phyloP scores from a whole-genome alignment of 2,329 filamentous ascomycete genomes.

The Aspergillaceae sp. region DNA sequence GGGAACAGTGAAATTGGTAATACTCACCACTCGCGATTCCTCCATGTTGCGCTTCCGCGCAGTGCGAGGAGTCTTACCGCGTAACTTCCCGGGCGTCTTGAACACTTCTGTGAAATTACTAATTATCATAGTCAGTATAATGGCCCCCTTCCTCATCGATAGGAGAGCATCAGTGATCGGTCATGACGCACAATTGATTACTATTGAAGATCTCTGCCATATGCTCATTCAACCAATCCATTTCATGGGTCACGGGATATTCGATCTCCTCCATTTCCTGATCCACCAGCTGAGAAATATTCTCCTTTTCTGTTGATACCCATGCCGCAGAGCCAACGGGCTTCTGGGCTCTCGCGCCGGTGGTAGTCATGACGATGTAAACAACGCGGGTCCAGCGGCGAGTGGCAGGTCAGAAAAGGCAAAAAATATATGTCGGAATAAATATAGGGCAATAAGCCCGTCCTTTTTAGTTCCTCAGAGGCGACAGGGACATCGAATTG shows the following conservation, averaged over 20 bases:
- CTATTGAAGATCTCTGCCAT: constrained; percentile 90
- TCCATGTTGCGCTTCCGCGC: constrained; percentile 35
- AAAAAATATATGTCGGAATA: constrained; percentile 1
- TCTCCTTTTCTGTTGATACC: constrained; percentile 75
- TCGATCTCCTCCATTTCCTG: constrained; percentile 88
- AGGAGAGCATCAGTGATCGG: background rate
- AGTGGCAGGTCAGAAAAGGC: background rate
- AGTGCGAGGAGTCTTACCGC: constrained; percentile 42
- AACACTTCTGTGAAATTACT: constrained; percentile 94
- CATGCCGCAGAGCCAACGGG: constrained; percentile 74
- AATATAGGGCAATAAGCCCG: constrained; percentile 2
- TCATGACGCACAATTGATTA: constrained; percentile 65
- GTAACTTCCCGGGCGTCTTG: constrained; percentile 53
- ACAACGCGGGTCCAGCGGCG: constrained; percentile 20
- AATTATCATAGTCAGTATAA: constrained; percentile 20
- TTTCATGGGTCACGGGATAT: constrained; percentile 83
- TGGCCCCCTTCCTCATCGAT: background rate
- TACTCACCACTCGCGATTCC: constrained; percentile 37
- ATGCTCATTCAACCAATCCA: constrained; percentile 98
- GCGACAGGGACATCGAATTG: constrained; percentile 8
- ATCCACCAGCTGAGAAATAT: constrained; percentile 64
- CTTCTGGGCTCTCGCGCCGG: constrained; percentile 33
- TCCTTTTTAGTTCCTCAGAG: background rate
- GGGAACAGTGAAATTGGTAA: constrained; percentile 2
- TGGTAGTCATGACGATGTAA: constrained; percentile 32